Evolutionary conservation across 139 green algal species (phyloP).

Genomic region (Astrephomene gubernaculifera): DNA sequence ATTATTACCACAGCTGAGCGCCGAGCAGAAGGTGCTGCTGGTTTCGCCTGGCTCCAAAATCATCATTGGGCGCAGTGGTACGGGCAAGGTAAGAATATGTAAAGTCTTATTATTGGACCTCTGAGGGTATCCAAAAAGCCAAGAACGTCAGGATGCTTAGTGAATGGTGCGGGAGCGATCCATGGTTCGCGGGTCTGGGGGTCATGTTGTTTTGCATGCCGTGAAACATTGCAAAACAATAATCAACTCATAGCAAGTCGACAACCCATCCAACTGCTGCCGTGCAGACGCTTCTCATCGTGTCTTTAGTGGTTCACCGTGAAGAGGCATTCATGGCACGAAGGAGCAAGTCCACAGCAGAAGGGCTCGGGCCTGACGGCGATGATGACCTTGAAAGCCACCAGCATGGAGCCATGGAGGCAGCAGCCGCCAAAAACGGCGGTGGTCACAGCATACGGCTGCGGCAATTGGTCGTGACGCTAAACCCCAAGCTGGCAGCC

Average conservation of each 20-base stretch:
- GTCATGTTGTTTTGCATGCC: not conserved
- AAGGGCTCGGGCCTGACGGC: not conserved
- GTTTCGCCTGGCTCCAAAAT: not conserved
- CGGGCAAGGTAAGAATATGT: conserved; percentile 45
- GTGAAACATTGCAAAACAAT: not conserved
- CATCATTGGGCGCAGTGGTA: conserved; percentile 49
- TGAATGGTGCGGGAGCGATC: not conserved
- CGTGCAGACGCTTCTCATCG: not conserved
- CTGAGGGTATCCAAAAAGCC: not conserved
- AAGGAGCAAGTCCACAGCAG: not conserved
- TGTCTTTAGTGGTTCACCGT: conserved; percentile 1
- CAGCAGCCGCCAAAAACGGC: not conserved
- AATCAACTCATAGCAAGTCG: too few relatives aligned
- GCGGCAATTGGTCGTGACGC: conserved; percentile 42
- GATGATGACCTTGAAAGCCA: not conserved
- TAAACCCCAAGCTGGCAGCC: conserved; percentile 22
- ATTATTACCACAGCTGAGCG: not conserved
- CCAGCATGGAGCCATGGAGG: not conserved
- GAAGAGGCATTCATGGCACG: not conserved
- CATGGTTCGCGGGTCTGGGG: not conserved
- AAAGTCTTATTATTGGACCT: not conserved
- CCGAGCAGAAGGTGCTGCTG: not conserved
- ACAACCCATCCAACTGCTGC: not conserved
- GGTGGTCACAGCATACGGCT: too few relatives aligned
- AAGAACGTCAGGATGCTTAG: not conserved